These are phyloP conservation scores for Alternaria longipes DNA, from an alignment of 2,329 filamentous ascomycete genomes.

Conservation along the genomic window DNA sequence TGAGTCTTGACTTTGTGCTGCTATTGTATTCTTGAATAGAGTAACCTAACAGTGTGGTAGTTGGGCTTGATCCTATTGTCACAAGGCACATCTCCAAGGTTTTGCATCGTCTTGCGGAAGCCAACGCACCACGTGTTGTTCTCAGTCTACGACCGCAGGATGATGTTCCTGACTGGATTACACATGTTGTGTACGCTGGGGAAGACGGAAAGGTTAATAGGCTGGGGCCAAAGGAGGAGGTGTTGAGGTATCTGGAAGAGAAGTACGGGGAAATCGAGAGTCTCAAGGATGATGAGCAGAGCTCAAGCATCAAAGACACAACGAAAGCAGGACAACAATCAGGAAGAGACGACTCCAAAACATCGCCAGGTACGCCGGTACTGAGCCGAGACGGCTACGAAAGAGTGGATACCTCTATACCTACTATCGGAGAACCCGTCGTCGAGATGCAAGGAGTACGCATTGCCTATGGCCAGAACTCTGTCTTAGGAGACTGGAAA, in stretches of 20 bases:
- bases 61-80: slow-evolving; percentile 91
- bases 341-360: slow-evolving; percentile 28
- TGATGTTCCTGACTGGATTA: slow-evolving; percentile 88
- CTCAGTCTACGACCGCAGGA: slow-evolving; percentile 86
- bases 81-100: slow-evolving; percentile 75
- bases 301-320: slow-evolving; percentile 33
- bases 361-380: slow-evolving; percentile 1
- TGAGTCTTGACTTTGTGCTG: slow-evolving; percentile 44
- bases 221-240: slow-evolving; percentile 71
- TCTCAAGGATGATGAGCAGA: slow-evolving; percentile 7
- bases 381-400: slow-evolving; percentile 47
- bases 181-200: slow-evolving; percentile 78
- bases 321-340: slow-evolving; percentile 41
- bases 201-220: slow-evolving; percentile 71
- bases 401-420: slow-evolving; percentile 28
- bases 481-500: slow-evolving; percentile 82
- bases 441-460: slow-evolving; percentile 88
- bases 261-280: slow-evolving; percentile 37
- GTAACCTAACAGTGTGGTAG: slow-evolving; percentile 40
- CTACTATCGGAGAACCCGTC: slow-evolving; percentile 68
- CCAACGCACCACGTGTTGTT: slow-evolving; percentile 74
- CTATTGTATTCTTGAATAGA: neutral
- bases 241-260: slow-evolving; percentile 60
- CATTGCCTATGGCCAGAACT: slow-evolving; percentile 80
- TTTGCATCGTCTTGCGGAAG: slow-evolving; percentile 72